phyloP scores from a whole-genome alignment of 495 filamentous ascomycete species.

The Niebla homalea region DNA sequence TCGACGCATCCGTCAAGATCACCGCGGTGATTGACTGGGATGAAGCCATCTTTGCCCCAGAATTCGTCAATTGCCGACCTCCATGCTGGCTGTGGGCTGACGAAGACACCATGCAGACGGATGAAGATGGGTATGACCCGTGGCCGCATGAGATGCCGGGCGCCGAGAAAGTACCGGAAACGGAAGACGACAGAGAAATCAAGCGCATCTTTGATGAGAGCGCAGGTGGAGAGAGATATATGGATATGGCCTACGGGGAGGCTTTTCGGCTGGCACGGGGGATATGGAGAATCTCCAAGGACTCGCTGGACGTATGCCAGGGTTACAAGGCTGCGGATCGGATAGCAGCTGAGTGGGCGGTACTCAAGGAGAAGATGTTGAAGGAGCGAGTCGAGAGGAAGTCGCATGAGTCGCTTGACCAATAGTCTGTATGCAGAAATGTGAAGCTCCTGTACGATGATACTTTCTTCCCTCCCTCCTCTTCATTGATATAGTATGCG shows the following conservation, averaged over 20 bases:
- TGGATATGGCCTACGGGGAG: slow-evolving; percentile 15
- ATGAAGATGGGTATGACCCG: slow-evolving; percentile 15
- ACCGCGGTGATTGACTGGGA: slow-evolving; percentile 30
- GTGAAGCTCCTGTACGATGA: too few relatives aligned
- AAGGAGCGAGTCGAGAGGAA: too few relatives aligned
- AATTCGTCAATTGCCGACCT: slow-evolving; percentile 23
- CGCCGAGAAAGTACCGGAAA: slow-evolving; percentile 11
- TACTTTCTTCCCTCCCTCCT: too few relatives aligned
- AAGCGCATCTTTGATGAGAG: slow-evolving; percentile 23
- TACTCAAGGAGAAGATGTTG: too few relatives aligned
- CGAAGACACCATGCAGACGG: slow-evolving; percentile 13
- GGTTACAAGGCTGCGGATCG: slow-evolving; percentile 1
- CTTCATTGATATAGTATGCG: too few relatives aligned
- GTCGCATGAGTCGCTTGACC: too few relatives aligned
- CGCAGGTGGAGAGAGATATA: slow-evolving; percentile 12
- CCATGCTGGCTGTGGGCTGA: slow-evolving; percentile 28
- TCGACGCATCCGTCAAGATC: slow-evolving; percentile 7
- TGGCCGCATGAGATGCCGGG: slow-evolving; percentile 10
- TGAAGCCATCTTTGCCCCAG: slow-evolving; percentile 23
- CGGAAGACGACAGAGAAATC: slow-evolving; percentile 14
- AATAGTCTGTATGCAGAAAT: too few relatives aligned
- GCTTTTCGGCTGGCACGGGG: slow-evolving; percentile 15
- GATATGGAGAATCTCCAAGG: slow-evolving; percentile 7
- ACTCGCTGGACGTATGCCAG: background rate
- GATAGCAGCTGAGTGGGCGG: background rate